Evolutionary conservation across 2,329 filamentous ascomycete genomes (phyloP), one percentile per base, ranked within the genome.

Genomic region (Curvularia spicifera): DNA sequence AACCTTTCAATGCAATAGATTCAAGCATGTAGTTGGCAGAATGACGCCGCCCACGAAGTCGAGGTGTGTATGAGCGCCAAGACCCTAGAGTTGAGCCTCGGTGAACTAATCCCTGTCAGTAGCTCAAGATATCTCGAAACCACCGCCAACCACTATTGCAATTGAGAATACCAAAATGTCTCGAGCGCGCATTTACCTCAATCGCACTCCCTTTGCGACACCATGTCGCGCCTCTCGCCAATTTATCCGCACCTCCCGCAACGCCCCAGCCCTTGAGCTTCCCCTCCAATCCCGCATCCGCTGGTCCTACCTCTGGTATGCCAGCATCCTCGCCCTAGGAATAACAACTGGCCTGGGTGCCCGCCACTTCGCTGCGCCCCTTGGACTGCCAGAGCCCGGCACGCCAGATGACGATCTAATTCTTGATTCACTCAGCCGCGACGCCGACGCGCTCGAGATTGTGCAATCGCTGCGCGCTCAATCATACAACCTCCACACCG

Each of bases 261-360:
- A 58, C 42, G 45, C 53, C 20, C 60, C 48, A 39, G 5, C 35
- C 22, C 59, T 59, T 49, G 40, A 60, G 15, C 50, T 69, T 52
- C 55, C 63, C 39, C 57, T 64, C 37, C 66, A 67, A 47, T 57
- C 66, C 46, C 66, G 66, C 22, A 71, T 72, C 33, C 71, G 69
- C 48, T 65, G 66, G 58, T 66, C 67, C 2, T 74, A 74, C 61
- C 50, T 73, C 49, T 74, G 70, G 72, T 75, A 75, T 48, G 70
- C 63, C 48, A 57, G 70, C 43, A 63, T 73, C 28, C 65, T 74
- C 37, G 59, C 65, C 1, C 44, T 68, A 4, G 71, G 73, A 28
- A 59, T 69, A 53, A 61, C 60, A 7, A 63, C 67, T 8, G 72
- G 73, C 12, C 61, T 70, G 35, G 62, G 60, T 3, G 57, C 71